A percentile compares a stretch with the other conserved stretches of the same genome.
These are phyloP conservation scores for Rhizopogon sp. DNA, from an alignment of 768 basidiomycete genomes.

Conservation along the genomic window DNA sequence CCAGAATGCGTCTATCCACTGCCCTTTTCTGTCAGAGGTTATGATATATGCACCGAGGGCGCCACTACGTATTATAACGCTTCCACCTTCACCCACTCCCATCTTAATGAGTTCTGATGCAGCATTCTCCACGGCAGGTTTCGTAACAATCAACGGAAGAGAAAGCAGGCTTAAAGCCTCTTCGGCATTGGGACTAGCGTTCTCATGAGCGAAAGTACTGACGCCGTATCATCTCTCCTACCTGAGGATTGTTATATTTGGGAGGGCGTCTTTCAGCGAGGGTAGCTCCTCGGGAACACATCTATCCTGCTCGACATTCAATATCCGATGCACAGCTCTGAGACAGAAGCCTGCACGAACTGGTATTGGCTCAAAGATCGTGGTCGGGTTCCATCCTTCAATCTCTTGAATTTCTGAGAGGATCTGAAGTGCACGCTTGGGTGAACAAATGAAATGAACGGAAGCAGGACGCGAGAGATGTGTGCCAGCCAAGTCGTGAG, in stretches of 20 bases:
- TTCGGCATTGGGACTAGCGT: conserved; percentile 74
- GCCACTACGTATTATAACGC: conserved; percentile 74
- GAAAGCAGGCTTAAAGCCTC: conserved; percentile 73
- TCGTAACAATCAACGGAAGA: conserved; percentile 37
- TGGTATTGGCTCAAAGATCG: conserved; percentile 85
- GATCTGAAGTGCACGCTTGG: conserved; percentile 61
- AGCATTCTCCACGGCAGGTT: conserved; percentile 58
- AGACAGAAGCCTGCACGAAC: conserved; percentile 35
- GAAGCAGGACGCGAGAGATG: conserved; percentile 44
- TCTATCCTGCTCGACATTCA: conserved; percentile 44
- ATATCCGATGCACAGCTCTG: background rate
- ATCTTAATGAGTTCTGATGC: conserved; percentile 56
- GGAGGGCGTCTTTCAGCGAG: conserved; percentile 55
- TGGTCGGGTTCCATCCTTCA: conserved; percentile 56
- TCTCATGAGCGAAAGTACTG: background rate
- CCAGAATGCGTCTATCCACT: conserved; percentile 81
- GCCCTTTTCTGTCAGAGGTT: conserved; percentile 32
- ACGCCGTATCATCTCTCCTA: conserved; percentile 18
- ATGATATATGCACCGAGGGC: conserved; percentile 65
- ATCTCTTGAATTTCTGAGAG: conserved; percentile 54
- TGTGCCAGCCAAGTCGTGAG: conserved; percentile 58
- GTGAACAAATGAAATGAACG: conserved; percentile 86
- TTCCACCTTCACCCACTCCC: conserved; percentile 50
- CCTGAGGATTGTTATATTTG: conserved; percentile 66
- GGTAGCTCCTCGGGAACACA: conserved; percentile 78